phyloP scores from a whole-genome alignment of 208 protist genomes.

The Trypanosoma conorhini region DNA sequence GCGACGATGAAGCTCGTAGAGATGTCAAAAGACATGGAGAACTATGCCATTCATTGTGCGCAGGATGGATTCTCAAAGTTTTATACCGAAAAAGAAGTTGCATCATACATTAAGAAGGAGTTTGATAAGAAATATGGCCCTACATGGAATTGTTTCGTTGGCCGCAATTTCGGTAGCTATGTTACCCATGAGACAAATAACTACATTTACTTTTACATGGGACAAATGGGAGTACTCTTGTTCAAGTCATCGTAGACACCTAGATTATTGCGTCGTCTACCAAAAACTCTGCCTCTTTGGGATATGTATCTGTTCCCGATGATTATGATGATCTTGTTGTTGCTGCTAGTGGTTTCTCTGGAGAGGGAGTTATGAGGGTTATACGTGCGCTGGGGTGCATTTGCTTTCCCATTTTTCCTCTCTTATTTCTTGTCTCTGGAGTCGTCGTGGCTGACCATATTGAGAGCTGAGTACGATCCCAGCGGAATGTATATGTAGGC shows the following conservation, averaged over 20 bases:
- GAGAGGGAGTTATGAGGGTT: neutral
- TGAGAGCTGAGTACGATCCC: conserved; percentile 2
- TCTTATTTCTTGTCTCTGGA: neutral
- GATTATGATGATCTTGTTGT: neutral
- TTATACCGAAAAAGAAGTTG: conserved; percentile 99
- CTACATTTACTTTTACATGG: conserved; percentile 99
- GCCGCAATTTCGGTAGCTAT: conserved; percentile 99
- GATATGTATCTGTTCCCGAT: neutral
- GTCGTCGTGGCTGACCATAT: neutral
- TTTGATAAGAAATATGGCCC: conserved; percentile 99
- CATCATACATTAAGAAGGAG: conserved; percentile 99
- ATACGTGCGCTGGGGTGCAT: neutral
- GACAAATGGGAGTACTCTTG: conserved; percentile 99
- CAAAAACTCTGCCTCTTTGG: neutral
- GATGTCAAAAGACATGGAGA: conserved; percentile 96
- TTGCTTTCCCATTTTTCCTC: neutral
- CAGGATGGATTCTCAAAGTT: conserved; percentile 97
- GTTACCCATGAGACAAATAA: conserved; percentile 99
- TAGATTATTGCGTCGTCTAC: conserved; percentile 7
- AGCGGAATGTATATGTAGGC: conserved; percentile 25
- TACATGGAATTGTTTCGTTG: conserved; percentile 99
- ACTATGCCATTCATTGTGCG: conserved; percentile 98
- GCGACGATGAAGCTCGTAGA: conserved; percentile 93
- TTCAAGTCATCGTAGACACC: conserved; percentile 89
- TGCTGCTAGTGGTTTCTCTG: neutral